Evolutionary conservation across 148 eudicot species (phyloP).

Genomic region (Vaccinium myrtillus): DNA sequence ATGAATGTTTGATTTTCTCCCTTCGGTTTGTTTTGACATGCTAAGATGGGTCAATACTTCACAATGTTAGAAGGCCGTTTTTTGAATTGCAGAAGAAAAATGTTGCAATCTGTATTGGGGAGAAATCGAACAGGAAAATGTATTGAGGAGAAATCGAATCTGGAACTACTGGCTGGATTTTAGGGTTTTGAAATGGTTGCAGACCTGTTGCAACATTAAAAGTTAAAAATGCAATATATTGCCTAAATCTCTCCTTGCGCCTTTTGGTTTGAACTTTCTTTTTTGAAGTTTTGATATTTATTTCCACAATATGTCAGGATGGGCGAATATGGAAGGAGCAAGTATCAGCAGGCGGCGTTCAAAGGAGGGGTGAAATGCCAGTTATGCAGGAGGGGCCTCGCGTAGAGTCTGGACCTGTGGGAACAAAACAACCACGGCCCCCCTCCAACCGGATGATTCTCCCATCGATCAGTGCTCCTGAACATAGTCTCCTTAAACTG

Average conservation of each 20-base stretch:
- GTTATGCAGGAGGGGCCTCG: slow-evolving; percentile 47
- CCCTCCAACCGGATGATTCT: slow-evolving; percentile 51
- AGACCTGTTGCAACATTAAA: not conserved
- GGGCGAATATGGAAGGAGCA: slow-evolving; percentile 98
- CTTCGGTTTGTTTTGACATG: not conserved
- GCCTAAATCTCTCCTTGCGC: not conserved
- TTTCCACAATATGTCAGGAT: slow-evolving; percentile 44
- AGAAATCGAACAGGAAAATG: not conserved
- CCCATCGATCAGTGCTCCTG: slow-evolving; percentile 90
- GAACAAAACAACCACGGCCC: slow-evolving; percentile 31
- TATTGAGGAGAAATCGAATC: not conserved
- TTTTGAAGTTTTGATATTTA: not conserved
- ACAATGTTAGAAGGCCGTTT: not conserved
- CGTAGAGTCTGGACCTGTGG: slow-evolving; percentile 32
- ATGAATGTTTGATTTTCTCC: not conserved
- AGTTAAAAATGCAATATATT: not conserved
- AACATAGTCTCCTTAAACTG: slow-evolving; percentile 67
- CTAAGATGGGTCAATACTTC: not conserved
- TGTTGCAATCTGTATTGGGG: too few relatives aligned
- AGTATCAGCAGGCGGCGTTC: slow-evolving; percentile 53
- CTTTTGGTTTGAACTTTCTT: not conserved
- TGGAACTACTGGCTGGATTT: not conserved
- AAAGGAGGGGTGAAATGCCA: slow-evolving; percentile 63
- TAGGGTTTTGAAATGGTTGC: not conserved
- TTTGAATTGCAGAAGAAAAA: not conserved